Evolutionary conservation across 306 rosid genomes (phyloP).

Genomic region (Calophaca sinica): DNA sequence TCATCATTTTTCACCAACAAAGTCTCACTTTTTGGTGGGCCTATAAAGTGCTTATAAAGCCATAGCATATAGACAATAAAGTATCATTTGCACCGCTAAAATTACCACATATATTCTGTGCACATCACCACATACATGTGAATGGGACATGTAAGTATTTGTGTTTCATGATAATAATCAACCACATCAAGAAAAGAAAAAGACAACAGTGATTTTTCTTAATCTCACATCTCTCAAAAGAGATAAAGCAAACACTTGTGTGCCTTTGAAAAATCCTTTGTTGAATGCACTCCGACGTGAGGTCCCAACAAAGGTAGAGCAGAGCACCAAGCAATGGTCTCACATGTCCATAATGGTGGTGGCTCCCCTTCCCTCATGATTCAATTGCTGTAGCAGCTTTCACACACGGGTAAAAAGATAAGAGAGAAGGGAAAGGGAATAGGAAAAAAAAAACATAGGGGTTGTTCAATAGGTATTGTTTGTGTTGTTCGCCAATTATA

Average conservation of each 20-base stretch:
- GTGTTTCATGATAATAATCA: conserved; percentile 28
- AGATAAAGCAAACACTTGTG: conserved; percentile 56
- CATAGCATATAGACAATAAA: conserved; percentile 16
- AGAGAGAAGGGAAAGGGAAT: background rate
- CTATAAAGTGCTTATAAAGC: conserved; percentile 42
- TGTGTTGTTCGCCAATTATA: too few relatives aligned
- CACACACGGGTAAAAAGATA: conserved; percentile 22
- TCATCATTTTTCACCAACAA: conserved; percentile 37
- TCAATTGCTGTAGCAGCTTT: conserved; percentile 50
- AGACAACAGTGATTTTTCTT: conserved; percentile 36
- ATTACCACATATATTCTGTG: background rate
- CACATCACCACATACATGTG: conserved; percentile 18
- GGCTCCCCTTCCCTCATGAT: conserved; percentile 75
- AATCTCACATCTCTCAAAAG: conserved; percentile 49
- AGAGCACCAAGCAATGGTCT: conserved; percentile 56
- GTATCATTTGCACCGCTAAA: conserved; percentile 38
- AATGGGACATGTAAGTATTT: conserved; percentile 32
- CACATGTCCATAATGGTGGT: conserved; percentile 72
- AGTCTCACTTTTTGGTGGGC: conserved; percentile 43
- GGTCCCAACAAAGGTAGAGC: conserved; percentile 60
- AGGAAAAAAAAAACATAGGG: too few relatives aligned
- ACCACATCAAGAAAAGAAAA: conserved; percentile 33
- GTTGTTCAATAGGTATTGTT: too few relatives aligned
- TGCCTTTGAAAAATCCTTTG: too few relatives aligned
- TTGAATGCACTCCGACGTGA: conserved; percentile 55